Evolutionary conservation across 148 eudicot species (phyloP).

Genomic region (Chenopodium formosanum): DNA sequence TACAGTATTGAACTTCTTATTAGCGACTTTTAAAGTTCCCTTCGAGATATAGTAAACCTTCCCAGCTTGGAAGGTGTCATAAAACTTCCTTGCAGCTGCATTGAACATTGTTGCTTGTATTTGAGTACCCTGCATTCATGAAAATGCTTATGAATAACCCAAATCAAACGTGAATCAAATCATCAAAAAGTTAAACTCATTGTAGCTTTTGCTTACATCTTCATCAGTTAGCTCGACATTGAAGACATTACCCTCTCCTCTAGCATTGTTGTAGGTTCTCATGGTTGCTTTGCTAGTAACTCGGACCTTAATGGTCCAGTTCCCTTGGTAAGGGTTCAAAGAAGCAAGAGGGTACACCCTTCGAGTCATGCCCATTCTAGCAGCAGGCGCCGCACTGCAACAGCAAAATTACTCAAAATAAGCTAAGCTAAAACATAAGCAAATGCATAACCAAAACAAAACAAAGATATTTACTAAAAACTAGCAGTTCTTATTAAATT

Average conservation of each 20-base stretch:
- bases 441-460: background rate
- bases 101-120: constrained; percentile 99
- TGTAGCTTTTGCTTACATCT: constrained; percentile 57
- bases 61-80: constrained; percentile 76
- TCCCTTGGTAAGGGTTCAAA: constrained; percentile 92
- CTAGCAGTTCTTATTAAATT: background rate
- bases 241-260: constrained; percentile 94
- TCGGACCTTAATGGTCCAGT: constrained; percentile 93
- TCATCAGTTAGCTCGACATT: constrained; percentile 95
- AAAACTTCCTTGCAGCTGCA: constrained; percentile 91
- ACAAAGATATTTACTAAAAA: background rate
- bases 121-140: constrained; percentile 78
- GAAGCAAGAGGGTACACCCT: constrained; percentile 89
- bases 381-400: constrained; percentile 84
- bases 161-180: background rate
- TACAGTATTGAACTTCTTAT: constrained; percentile 87
- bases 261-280: constrained; percentile 73
- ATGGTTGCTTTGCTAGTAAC: constrained; percentile 76
- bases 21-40: constrained; percentile 82
- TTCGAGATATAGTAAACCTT: constrained; percentile 90
- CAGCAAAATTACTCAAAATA: constrained; percentile 9
- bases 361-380: constrained; percentile 84
- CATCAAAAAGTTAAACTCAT: too few relatives aligned
- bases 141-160: background rate
- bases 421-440: background rate